Conservation (phyloP, 257 asterid species). For the Knoxia roxburghii region DNA sequence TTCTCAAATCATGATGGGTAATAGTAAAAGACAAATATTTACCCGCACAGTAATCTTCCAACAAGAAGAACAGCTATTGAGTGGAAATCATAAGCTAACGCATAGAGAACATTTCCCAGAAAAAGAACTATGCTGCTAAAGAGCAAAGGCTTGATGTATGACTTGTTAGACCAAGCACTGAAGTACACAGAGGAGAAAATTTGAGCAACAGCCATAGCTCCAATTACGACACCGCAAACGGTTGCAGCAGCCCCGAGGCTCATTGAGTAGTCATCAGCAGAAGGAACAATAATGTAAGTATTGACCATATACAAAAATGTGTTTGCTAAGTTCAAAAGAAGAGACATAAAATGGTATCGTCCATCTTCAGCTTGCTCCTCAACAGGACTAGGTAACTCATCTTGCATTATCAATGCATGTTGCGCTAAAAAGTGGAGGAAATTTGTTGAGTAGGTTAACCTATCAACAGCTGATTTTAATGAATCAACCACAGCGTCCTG, state of each 20-base stretch:
- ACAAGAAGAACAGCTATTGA: conserved; percentile 66
- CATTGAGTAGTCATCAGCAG: conserved; percentile 95
- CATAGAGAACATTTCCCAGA: conserved; percentile 72
- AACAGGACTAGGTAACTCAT: conserved; percentile 61
- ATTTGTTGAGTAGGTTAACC: conserved; percentile 79
- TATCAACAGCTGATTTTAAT: conserved; percentile 73
- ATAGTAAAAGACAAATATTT: conserved; percentile 15
- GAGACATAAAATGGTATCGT: conserved; percentile 89
- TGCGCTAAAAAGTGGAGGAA: conserved; percentile 87
- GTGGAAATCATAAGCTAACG: conserved; percentile 78
- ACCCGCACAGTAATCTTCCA: conserved; percentile 94
- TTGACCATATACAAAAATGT: conserved; percentile 97
- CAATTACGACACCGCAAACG: conserved; percentile 95
- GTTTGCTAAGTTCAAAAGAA: conserved; percentile 79
- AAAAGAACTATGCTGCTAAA: conserved; percentile 85
- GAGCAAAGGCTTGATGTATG: conserved; percentile 81
- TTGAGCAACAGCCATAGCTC: conserved; percentile 98
- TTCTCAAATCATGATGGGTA: background rate
- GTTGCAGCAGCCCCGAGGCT: conserved; percentile 99
- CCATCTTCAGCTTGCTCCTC: conserved; percentile 70
- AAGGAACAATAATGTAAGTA: conserved; percentile 94
- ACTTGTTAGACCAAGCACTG: conserved; percentile 98
- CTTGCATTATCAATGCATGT: conserved; percentile 98
- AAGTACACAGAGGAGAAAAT: conserved; percentile 95
- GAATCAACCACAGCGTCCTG: conserved; percentile 93